Base-by-base conservation (phyloP, 1,139 yeast genomes). In the Zygoascus sp. region DNA sequence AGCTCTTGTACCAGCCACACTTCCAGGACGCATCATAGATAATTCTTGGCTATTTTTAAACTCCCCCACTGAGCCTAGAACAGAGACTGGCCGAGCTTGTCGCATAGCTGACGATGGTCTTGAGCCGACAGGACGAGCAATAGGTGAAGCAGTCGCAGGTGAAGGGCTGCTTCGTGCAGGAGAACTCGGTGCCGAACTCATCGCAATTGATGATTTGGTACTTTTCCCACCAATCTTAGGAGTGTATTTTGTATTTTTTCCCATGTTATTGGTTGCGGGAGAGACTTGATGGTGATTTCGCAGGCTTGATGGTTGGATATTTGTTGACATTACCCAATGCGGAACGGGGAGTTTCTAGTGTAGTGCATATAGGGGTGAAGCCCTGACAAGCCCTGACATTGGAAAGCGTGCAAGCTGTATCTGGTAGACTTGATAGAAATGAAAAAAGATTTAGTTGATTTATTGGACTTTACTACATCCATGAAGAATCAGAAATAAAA, bases 31-130 rank as follows among this genome's bases (percentile, higher is more conserved):
- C 7, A 25, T 7, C 3, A 27, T 2, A 13, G 16, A 10, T 27
- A 9, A 7, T 39, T 15, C 23, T 27, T 35, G 17, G 11, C 36
- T 13, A 7, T 25, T 22, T 13, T 30, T 40, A 37, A 40, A 40
- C 28, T 40, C 43, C 9, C 43, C 43, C 9, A 32, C 28, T 2
- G 45, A 30, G 13, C 44, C 40, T 16, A 41, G 32, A 19, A 41
- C 44, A 5, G 44, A 32, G 11, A 34, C 34, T 10, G 44, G 44
- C 7, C 39, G 44, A 13, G 32, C 37, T 23, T 34, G 21, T 21
- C 32, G 13, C 11, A 27, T 17, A 20, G 17, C 28, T 3, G 35
- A 9, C 13, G 27, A 22, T n/a, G 35, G 35, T 17, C 42, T 20
- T 20, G 42, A 30, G 5, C 23, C 20, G 20, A 20, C 42, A 6